Conservation (phyloP, 176 grass and related monocot genomes). For the barley (Hordeum vulgare) region DNA sequence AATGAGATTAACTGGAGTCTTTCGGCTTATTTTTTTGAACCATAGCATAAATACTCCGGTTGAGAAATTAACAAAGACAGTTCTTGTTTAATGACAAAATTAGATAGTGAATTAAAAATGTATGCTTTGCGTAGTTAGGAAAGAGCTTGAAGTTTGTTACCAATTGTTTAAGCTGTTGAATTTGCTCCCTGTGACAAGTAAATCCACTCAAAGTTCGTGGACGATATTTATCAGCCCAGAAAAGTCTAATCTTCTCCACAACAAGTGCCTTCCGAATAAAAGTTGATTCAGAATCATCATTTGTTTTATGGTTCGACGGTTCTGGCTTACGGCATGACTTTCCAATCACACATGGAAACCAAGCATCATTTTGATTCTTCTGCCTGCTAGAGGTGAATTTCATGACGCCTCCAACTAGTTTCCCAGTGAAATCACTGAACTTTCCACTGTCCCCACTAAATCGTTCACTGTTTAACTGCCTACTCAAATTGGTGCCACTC, state of each 20-base stretch:
- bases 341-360: conserved; percentile 56
- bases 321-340: conserved; percentile 45
- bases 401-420: conserved; percentile 42
- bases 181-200: conserved; percentile 60
- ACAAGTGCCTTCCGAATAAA: conserved; percentile 58
- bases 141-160: conserved; percentile 25
- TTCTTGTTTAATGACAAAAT: not conserved
- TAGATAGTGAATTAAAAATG: not conserved
- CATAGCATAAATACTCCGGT: not conserved
- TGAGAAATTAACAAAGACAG: not conserved
- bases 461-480: conserved; percentile 18
- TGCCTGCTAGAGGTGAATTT: conserved; percentile 59
- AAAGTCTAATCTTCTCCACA: conserved; percentile 49
- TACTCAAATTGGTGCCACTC: conserved; percentile 27
- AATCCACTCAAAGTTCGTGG: conserved; percentile 47
- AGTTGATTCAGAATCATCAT: conserved; percentile 44
- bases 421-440: conserved; percentile 57
- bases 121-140: not conserved
- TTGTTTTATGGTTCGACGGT: conserved; percentile 3
- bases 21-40: not conserved
- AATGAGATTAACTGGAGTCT: not conserved
- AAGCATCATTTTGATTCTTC: conserved; percentile 50
- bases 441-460: conserved; percentile 43
- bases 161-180: conserved; percentile 61
- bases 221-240: conserved; percentile 68